A percentile compares a stretch with the other conserved stretches of the same genome.
These are phyloP conservation scores for Umbelopsis ramanniana DNA, from an alignment of 192 early-diverging fungal species.

Conservation along the genomic window DNA sequence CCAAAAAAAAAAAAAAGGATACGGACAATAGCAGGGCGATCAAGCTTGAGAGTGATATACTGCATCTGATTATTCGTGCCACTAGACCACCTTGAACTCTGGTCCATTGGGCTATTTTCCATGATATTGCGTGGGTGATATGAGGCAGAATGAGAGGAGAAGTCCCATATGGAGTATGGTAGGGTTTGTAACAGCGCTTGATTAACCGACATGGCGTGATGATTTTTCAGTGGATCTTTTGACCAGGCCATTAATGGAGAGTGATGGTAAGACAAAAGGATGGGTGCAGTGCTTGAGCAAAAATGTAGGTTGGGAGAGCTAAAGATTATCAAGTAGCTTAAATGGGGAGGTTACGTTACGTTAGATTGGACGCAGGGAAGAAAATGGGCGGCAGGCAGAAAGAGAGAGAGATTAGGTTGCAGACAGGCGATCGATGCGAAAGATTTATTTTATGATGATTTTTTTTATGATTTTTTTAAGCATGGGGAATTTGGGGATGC, in stretches of 20 bases:
- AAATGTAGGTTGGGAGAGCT: not conserved
- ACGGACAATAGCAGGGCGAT: slow-evolving; percentile 83
- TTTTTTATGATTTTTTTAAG: too few species aligned
- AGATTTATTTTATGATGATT: too few species aligned
- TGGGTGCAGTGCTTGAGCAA: not conserved
- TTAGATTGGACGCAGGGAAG: too few species aligned
- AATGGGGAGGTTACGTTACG: too few species aligned
- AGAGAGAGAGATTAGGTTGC: too few species aligned
- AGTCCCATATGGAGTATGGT: slow-evolving; percentile 70
- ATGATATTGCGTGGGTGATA: slow-evolving; percentile 88
- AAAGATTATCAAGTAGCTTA: too few species aligned
- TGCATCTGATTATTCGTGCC: slow-evolving; percentile 88
- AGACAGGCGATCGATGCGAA: too few species aligned
- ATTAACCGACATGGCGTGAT: not conserved
- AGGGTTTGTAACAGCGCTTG: slow-evolving; percentile 8
- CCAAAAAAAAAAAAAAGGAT: slow-evolving; percentile 51
- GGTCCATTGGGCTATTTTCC: slow-evolving; percentile 83
- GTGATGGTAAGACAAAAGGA: not conserved
- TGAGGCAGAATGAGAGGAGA: slow-evolving; percentile 82
- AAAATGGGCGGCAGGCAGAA: too few species aligned
- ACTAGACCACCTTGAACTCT: slow-evolving; percentile 90
- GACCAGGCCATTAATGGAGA: not conserved
- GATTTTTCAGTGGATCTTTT: not conserved
- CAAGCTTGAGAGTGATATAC: slow-evolving; percentile 90
- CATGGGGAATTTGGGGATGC: too few species aligned